Base-by-base conservation (phyloP, 1,284 basidiomycete genomes). In the Trametes pubescens region DNA sequence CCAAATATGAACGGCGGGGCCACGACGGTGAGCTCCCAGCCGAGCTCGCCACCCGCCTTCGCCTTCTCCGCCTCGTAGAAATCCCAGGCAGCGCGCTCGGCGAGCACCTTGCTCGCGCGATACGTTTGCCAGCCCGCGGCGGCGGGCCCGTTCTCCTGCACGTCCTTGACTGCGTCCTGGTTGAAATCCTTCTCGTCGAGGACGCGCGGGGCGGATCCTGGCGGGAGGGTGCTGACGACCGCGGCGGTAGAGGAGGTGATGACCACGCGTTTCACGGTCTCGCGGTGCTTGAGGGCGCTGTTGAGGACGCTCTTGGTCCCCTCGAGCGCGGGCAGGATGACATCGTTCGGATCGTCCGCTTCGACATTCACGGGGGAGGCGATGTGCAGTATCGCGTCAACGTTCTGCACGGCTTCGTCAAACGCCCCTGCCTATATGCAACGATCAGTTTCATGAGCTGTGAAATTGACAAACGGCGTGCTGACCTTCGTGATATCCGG, bases 181-280 rank as follows among this genome's bases (percentile, higher is more conserved):
- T 94, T 92, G 92, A 92, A 94, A 73, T 91, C 83, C 0, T 71
- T 65, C 65, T 86, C 84, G 40, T 74, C 78, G 67, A 79, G 81
- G 32, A 35, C 63, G 51, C 61, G 61, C 34, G 63, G n/a, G 51
- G 40, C 24, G 46, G 35, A 26, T 46, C 47, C 40, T 21, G 21
- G 43, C n/a, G 38, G 7, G 75, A 71, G 58, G 78, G 76, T 35
- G 5, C 14, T 49, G 8, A 84, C 65, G 61, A 90, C 75, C 3
- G 87, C 76, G 0, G 84, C 86, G 48, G 78, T 81, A 0, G 90
- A 86, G 14, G 80, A 81, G 0, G 89, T 90, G 62, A 93, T 76
- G 46, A 93, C 85, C 40, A 94, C 80, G 62, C 68, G 66, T 54
- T 66, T 62, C 26, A 71, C 66, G 49, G 44, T 35, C 3, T 24